These are phyloP conservation scores for Leptodermis oblonga DNA, from an alignment of 257 asterid genomes.

Conservation along the genomic window DNA sequence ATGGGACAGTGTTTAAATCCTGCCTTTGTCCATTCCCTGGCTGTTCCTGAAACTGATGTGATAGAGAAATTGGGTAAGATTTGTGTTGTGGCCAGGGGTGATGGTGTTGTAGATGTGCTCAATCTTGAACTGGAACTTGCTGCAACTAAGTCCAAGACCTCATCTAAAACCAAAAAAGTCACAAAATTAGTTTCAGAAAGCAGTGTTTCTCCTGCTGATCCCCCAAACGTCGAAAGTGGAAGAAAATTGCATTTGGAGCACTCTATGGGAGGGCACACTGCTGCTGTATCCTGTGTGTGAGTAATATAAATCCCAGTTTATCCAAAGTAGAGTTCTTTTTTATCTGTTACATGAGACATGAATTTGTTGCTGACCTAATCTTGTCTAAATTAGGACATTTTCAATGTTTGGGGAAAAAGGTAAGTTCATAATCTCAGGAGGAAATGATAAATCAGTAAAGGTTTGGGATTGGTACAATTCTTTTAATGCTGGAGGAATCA, in stretches of 20 bases:
- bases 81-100: slow-evolving; percentile 89
- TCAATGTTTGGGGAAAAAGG: slow-evolving; percentile 85
- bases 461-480: slow-evolving; percentile 80
- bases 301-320: slow-evolving; percentile 21
- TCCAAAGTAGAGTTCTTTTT: background rate
- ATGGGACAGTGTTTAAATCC: slow-evolving; percentile 78
- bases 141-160: slow-evolving; percentile 40
- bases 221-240: slow-evolving; percentile 27
- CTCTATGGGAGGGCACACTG: slow-evolving; percentile 73
- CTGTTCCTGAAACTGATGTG: slow-evolving; percentile 73
- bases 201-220: slow-evolving; percentile 21
- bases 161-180: slow-evolving; percentile 43
- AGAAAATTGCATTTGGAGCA: slow-evolving; percentile 56
- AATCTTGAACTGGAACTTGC: slow-evolving; percentile 56
- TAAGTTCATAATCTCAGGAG: slow-evolving; percentile 80
- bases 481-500: slow-evolving; percentile 33
- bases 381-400: slow-evolving; percentile 48
- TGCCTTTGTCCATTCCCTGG: slow-evolving; percentile 75
- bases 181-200: slow-evolving; percentile 34
- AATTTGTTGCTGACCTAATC: slow-evolving; percentile 3
- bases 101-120: slow-evolving; percentile 69
- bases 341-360: background rate
- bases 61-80: slow-evolving; percentile 72
- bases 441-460: slow-evolving; percentile 76
- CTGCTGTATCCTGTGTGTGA: slow-evolving; percentile 94